Conservation (phyloP, 2,329 filamentous ascomycete species). For the Diaporthe sp. region DNA sequence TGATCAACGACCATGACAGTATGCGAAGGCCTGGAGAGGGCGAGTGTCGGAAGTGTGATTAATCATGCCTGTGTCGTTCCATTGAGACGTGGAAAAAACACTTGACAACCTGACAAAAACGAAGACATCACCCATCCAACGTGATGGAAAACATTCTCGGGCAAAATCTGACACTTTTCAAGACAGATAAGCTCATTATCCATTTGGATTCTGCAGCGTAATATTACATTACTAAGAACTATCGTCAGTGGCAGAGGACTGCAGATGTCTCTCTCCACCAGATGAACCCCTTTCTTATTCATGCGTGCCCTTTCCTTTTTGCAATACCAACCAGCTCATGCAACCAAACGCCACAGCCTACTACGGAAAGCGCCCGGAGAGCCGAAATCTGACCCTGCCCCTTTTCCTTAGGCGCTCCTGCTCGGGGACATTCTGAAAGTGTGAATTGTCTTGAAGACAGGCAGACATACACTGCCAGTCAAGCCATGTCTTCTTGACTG, state of each 20-base stretch:
- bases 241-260: constrained; percentile 12
- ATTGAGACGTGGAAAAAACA: not conserved
- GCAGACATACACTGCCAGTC: not conserved
- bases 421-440: not conserved
- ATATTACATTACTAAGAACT: constrained; percentile 27
- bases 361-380: not conserved
- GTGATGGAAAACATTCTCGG: too few relatives aligned
- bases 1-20: not conserved
- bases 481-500: not conserved
- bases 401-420: not conserved
- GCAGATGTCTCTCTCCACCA: constrained; percentile 18
- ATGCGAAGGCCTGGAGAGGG: not conserved
- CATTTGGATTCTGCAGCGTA: constrained; percentile 18
- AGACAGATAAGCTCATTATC: not conserved
- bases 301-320: constrained; percentile 17
- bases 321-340: constrained; percentile 19
- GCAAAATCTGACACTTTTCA: too few relatives aligned
- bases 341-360: constrained; percentile 26
- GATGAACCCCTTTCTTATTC: constrained; percentile 15
- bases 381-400: not conserved
- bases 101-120: too few relatives aligned
- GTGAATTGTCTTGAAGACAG: not conserved
- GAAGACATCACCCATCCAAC: not conserved
- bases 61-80: too few relatives aligned
- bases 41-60: not conserved